phyloP scores from a whole-genome alignment of 2,329 filamentous ascomycete species.

The Trichophyton schoenleinii region DNA sequence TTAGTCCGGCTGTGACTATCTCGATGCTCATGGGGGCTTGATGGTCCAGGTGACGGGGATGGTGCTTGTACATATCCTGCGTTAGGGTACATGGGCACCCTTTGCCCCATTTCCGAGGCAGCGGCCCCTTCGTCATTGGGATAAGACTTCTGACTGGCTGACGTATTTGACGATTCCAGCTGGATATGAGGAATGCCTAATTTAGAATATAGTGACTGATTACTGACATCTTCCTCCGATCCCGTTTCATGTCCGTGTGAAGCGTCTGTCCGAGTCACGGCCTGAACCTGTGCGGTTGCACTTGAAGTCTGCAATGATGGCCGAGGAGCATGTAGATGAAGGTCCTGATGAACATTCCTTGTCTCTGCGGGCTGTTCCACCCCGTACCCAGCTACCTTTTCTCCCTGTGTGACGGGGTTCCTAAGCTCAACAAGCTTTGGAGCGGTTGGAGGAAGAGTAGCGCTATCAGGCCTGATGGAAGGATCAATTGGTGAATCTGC shows the following conservation, averaged over 20 bases:
- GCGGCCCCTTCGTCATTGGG: conserved; percentile 64
- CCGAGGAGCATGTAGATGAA: conserved; percentile 80
- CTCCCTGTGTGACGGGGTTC: conserved; percentile 39
- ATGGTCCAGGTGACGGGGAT: conserved; percentile 52
- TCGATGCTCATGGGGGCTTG: conserved; percentile 31
- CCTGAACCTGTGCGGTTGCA: conserved; percentile 69
- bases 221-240: conserved; percentile 40
- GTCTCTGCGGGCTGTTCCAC: conserved; percentile 54
- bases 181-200: conserved; percentile 50
- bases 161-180: conserved; percentile 36
- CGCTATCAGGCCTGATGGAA: conserved; percentile 54
- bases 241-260: conserved; percentile 62
- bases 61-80: conserved; percentile 94
- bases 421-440: conserved; percentile 86
- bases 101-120: conserved; percentile 81
- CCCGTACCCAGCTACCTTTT: conserved; percentile 33
- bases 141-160: conserved; percentile 42
- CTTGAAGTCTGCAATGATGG: conserved; percentile 70
- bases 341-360: conserved; percentile 62
- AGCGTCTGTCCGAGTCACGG: conserved; percentile 86
- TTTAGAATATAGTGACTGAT: conserved; percentile 38
- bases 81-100: conserved; percentile 86
- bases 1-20: conserved; percentile 54
- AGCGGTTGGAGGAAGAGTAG: conserved; percentile 71
- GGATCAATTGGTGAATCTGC: not conserved